Evolutionary conservation across 495 filamentous ascomycete species (phyloP), one percentile per base, ranked within the genome.

Genomic region (Mycothermus thermophilus): DNA sequence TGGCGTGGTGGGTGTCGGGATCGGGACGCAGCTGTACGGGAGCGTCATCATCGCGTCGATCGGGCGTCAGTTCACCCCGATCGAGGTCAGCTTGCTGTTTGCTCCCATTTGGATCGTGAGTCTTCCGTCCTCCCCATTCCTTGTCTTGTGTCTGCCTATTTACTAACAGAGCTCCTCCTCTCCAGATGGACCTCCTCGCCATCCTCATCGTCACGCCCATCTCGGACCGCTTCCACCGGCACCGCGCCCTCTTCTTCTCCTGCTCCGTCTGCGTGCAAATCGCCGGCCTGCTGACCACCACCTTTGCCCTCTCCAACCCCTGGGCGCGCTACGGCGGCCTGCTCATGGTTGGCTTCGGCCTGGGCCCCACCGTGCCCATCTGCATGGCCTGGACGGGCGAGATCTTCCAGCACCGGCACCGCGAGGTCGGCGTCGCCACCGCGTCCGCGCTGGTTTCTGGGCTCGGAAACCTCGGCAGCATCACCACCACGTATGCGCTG

Each of bases 311-410:
- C 17, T 48, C 55, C 14, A 77, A 78, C 51, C 74, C 77, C 16
- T 94, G 85, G 85, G 74, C 80, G 1, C 71, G 85, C 10, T 94
- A 94, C 54, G 81, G 78, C 24, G 85, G 85, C 1, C 70, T 94
- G n/a, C 60, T 94, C 12, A 75, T 94, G 50, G 77, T 94, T 32
- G 85, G 85, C 5, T 94, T 93, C 54, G 86, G 85, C 3, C 74
- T 94, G 5, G 85, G 85, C 5, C 86, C 85, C 9, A 94, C 85
- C 3, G 85, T 94, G 2, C 85, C 85, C 26, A 83, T 84, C 52
- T 83, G 77, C 50, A 93, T 93, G 84, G 78, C 84, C 37, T 93
- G 85, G 85, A 85, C 85, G 5, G 80, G 72, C 40, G 82, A 92
- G 55, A 80, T 92, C 39, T 93, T 93, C 64, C 85, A 93, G 54